phyloP scores from a whole-genome alignment of 139 green algal genomes.

The Chlamydomonas schloesseri region DNA sequence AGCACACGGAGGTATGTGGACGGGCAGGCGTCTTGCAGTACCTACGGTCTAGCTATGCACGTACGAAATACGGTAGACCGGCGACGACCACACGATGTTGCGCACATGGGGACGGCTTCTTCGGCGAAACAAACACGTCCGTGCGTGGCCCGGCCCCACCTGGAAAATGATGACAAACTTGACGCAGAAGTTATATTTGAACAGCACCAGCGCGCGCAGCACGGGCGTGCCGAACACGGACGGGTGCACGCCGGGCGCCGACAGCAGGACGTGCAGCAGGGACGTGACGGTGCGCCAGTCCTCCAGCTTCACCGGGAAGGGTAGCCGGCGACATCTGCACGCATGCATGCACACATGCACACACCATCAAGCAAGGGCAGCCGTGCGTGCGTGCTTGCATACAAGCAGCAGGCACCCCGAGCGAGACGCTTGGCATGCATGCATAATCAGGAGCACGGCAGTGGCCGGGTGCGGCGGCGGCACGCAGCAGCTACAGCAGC shows the following conservation, averaged over 20 bases:
- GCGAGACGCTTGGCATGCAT: no score
- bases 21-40: no score
- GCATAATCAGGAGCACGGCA: no score
- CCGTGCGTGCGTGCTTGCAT: no score
- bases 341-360: conserved; percentile 7
- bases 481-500: no score
- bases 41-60: no score
- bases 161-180: neutral
- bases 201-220: conserved; percentile 4
- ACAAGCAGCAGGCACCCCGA: no score
- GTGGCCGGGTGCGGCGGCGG: no score
- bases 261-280: conserved; percentile 17
- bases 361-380: no score
- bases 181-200: conserved; percentile 7
- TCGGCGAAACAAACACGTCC: no score
- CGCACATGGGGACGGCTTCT: neutral
- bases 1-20: no score
- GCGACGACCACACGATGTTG: neutral
- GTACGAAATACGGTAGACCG: no score
- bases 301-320: neutral
- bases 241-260: neutral
- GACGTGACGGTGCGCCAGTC: neutral
- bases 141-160: neutral
- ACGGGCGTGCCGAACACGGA: conserved; percentile 1
- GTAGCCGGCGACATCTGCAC: neutral